Base-by-base conservation (phyloP, 257 asterid genomes). In the Plantago ovata region DNA sequence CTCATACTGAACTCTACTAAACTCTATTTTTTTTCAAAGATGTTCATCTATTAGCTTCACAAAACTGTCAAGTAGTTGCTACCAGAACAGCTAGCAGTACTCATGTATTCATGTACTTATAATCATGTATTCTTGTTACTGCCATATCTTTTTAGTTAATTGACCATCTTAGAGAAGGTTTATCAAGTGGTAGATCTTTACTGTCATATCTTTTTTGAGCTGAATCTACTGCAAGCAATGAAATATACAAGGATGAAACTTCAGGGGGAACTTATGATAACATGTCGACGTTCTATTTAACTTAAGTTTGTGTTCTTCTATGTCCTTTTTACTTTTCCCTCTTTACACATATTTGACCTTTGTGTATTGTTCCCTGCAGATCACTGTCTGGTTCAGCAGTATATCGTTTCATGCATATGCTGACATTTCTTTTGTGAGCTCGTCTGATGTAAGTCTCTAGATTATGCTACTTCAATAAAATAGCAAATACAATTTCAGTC, bases 351-450 rank as follows among this genome's bases (percentile, higher is more conserved):
- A 47, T 65, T 33, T 69, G 56, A 77, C 60, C 46, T 63, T 58
- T 75, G 13, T 51, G 28, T 56, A 53, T 60, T 62, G 38, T 55
- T 39, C 68, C 48, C 24, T 84, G 86, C 95, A 93, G 94, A 77
- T 93, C 60, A 81, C 78, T 18, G 65, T 89, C 55, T 93, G 95
- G 98, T 72, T 93, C 58, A 93, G 94, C 83, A 77, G 87, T 72
- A 66, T 86, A 66, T 79, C 97, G 21, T 83, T 89, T 66, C 95
- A 76, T 73, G 87, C 95, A 13, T 77, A 80, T 75, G 95, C 95
- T 67, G 97, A 86, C 79, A 81, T 89, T 66, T 76, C 86, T 60
- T 93, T 77, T 61, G 81, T 76, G 72, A 86, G 94, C 67, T 65
- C 75, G 56, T 77, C 85, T 18, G 94, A 89, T 86, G 98, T 89